These are phyloP conservation scores for Curvularia spicifera DNA, from an alignment of 2,329 filamentous ascomycete genomes.

Conservation along the genomic window DNA sequence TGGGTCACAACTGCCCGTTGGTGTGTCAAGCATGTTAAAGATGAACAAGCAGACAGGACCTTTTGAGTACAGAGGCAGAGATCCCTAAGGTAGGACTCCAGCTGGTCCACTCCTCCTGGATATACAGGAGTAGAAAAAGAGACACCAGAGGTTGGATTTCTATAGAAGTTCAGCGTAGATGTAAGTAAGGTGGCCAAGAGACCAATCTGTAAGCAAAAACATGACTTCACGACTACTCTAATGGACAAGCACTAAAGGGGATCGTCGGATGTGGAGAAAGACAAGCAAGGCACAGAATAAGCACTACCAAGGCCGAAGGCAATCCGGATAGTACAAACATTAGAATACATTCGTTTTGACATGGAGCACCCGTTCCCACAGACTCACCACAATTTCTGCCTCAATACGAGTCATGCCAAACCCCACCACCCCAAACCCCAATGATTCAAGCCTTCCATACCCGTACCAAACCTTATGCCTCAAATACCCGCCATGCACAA, in stretches of 20 bases:
- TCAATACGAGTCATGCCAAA: neutral
- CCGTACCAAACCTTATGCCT: neutral
- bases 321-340: neutral
- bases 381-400: neutral
- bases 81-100: neutral
- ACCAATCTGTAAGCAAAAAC: neutral
- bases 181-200: neutral
- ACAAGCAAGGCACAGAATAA: neutral
- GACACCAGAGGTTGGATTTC: neutral
- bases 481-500: neutral
- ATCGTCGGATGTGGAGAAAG: neutral
- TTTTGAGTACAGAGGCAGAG: neutral
- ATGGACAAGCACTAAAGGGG: neutral
- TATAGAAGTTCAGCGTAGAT: neutral
- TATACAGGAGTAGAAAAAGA: neutral
- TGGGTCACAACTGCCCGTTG: neutral
- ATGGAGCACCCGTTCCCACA: neutral
- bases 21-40: too few relatives aligned
- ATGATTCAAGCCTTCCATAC: neutral
- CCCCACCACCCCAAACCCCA: neutral
- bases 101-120: neutral
- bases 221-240: neutral
- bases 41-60: neutral
- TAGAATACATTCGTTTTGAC: neutral
- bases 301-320: neutral